Conservation (phyloP, 257 asterid genomes). For the Cruciata laevipes region DNA sequence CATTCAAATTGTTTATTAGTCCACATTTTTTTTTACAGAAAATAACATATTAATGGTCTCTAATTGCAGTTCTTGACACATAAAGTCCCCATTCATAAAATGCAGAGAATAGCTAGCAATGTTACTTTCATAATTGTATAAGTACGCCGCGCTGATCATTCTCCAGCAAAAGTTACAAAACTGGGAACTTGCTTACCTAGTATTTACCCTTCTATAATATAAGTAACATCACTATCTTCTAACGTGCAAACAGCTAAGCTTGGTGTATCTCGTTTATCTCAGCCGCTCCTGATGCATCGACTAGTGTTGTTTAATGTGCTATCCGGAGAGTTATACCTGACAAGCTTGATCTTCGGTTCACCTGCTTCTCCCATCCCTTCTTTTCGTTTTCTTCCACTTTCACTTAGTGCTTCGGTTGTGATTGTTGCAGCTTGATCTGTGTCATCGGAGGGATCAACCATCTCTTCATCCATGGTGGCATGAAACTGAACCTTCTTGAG, state of each 20-base stretch:
- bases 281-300: slow-evolving; percentile 7
- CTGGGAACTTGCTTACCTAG: neutral
- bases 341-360: slow-evolving; percentile 37
- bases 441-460: slow-evolving; percentile 19
- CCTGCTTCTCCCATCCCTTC: slow-evolving; percentile 26
- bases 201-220: neutral
- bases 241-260: neutral
- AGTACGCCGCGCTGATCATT: neutral
- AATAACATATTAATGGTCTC: too few species aligned
- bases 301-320: slow-evolving; percentile 5
- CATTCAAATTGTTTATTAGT: too few species aligned
- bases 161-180: neutral
- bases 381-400: slow-evolving; percentile 51
- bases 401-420: slow-evolving; percentile 7
- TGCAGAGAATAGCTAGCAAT: neutral
- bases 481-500: neutral
- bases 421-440: slow-evolving; percentile 18
- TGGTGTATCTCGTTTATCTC: neutral
- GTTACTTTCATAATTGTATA: neutral
- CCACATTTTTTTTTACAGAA: too few species aligned
- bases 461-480: slow-evolving; percentile 33
- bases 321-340: slow-evolving; percentile 32
- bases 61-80: neutral
- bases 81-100: neutral
- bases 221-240: neutral